A percentile compares a stretch with the other conserved stretches of the same genome.
These are phyloP conservation scores for Penicillium thymicola DNA, from an alignment of 2,329 filamentous ascomycete species.

Conservation along the genomic window DNA sequence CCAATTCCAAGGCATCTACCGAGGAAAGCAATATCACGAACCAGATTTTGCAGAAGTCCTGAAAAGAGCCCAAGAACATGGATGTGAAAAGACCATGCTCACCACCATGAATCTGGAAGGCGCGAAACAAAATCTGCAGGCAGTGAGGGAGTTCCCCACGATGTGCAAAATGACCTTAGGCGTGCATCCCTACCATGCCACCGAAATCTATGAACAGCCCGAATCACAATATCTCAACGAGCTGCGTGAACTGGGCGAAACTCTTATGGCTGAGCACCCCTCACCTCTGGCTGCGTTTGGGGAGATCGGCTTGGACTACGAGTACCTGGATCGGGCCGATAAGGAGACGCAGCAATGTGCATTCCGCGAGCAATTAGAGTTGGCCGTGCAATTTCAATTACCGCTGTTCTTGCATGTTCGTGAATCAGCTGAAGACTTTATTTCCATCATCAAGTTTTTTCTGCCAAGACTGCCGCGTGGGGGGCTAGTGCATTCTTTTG, in stretches of 20 bases:
- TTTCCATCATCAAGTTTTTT: conserved; percentile 42
- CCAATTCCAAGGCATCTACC: conserved; percentile 37
- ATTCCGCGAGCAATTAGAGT: conserved; percentile 44
- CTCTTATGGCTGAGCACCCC: conserved; percentile 23
- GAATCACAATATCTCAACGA: conserved; percentile 10
- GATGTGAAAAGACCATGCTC: conserved; percentile 24
- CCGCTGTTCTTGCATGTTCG: conserved; percentile 39
- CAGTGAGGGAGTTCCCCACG: conserved; percentile 22
- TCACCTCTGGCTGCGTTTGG: conserved; percentile 47
- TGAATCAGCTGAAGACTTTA: conserved; percentile 45
- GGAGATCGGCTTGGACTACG: conserved; percentile 52
- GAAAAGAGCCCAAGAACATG: conserved; percentile 17
- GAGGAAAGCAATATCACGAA: conserved; percentile 49
- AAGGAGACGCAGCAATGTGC: conserved; percentile 43
- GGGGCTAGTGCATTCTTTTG: conserved; percentile 87
- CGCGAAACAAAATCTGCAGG: conserved; percentile 42
- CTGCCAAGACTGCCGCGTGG: conserved; percentile 34
- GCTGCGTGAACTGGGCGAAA: conserved; percentile 20
- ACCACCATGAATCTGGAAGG: conserved; percentile 43
- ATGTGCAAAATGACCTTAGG: conserved; percentile 50
- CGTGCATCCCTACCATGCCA: conserved; percentile 52
- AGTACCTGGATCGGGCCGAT: conserved; percentile 43
- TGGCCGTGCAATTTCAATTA: conserved; percentile 36
- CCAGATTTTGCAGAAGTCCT: conserved; percentile 42
- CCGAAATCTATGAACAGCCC: conserved; percentile 37